phyloP scores from a whole-genome alignment of 2,329 filamentous ascomycete genomes.

The Teratosphaeria pseudoeucalypti region DNA sequence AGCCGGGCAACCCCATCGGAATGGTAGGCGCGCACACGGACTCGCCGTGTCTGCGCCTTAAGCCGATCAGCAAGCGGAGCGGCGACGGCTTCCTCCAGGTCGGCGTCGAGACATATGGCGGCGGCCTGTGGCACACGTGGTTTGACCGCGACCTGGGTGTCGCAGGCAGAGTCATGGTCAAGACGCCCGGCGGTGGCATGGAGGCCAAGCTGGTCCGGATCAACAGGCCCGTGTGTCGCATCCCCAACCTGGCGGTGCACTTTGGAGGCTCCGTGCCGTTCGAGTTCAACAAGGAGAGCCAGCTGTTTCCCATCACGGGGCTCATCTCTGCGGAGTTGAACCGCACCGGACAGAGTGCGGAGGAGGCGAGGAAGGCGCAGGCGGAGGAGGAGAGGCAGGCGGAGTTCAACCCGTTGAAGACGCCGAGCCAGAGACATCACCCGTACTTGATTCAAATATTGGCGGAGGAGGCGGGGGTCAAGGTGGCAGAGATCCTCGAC shows the following conservation, averaged over 20 bases:
- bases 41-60: slow-evolving; percentile 81
- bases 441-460: slow-evolving; percentile 77
- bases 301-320: slow-evolving; percentile 87
- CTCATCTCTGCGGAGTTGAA: slow-evolving; percentile 83
- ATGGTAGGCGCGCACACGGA: slow-evolving; percentile 97
- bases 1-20: slow-evolving; percentile 76
- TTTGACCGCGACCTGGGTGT: slow-evolving; percentile 91
- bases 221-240: slow-evolving; percentile 78
- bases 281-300: slow-evolving; percentile 91
- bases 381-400: slow-evolving; percentile 28
- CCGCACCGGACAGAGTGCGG: slow-evolving; percentile 48
- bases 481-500: slow-evolving; percentile 66
- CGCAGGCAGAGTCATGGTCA: slow-evolving; percentile 78
- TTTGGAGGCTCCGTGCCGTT: slow-evolving; percentile 79
- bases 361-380: slow-evolving; percentile 36
- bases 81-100: slow-evolving; percentile 84
- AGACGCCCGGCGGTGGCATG: slow-evolving; percentile 54
- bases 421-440: slow-evolving; percentile 75
- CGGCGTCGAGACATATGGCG: slow-evolving; percentile 92
- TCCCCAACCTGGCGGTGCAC: slow-evolving; percentile 90
- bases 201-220: slow-evolving; percentile 81
- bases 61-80: slow-evolving; percentile 85
- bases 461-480: slow-evolving; percentile 64
- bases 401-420: slow-evolving; percentile 59
- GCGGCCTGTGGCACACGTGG: slow-evolving; percentile 96